Evolutionary conservation across 371 early-diverging fungal species (phyloP), one percentile per base, ranked within the genome.

Genomic region (Syncephalastrum contaminatum): DNA sequence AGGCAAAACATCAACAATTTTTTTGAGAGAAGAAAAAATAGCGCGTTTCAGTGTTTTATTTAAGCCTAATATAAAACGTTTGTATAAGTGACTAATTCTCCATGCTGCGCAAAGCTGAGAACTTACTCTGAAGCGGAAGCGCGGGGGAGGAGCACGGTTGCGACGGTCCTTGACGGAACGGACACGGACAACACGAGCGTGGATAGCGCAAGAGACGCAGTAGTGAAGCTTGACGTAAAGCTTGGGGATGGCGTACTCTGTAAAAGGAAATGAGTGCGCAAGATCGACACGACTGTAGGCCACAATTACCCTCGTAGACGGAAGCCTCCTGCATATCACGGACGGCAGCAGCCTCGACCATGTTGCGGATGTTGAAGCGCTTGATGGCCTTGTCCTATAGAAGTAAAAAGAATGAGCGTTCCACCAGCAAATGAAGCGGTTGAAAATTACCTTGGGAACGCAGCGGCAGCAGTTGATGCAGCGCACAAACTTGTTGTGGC

Each of bases 151-250:
- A 70, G 87, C 83, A 77, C 99, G 90, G 84, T 86, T 88, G 74
- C 95, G 90, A 73, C 98, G 92, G 66, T 83, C 90, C 40, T 69
- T 84, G 62, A 80, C 77, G 67, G 94, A 93, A 68, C 99, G 91
- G 45, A 95, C 96, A 82, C 96, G 93, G 66, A 99, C 98, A 55
- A 96, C 86, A 75, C 92, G 89, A 62, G 89, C 77, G 88, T 98
- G 98, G 70, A 98, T 96, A 54, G 97, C 99, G 86, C 99, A 98
- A 39, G 94, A 93, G 58, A 99, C 83, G 79, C 99, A 99, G 90
- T 96, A 92, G 72, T 93, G 93, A 62, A 87, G 81, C 88, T 98
- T 98, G 84, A 95, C 83, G 88, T 94, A 97, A 67, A 96, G 85
- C 84, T 96, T 97, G 79, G 99, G 99, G 57, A 98, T 85, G 60